Percentiles rank a stretch among this genome's conserved stretches.
These are phyloP conservation scores for Agarophyton chilense DNA, from an alignment of 23 red algal species.

Conservation along the genomic window DNA sequence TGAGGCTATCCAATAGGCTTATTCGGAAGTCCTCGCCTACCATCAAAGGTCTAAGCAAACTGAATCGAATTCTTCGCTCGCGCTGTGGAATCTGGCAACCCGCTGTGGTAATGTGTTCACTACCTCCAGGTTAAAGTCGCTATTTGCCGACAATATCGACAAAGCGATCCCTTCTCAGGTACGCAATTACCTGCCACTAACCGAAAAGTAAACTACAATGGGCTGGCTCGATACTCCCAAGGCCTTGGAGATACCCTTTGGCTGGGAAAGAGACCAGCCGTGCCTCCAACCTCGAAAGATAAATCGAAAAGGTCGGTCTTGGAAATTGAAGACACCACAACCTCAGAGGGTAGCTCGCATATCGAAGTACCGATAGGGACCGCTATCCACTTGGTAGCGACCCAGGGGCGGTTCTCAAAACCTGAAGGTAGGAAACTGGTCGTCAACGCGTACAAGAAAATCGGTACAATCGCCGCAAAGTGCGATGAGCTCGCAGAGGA, in stretches of 20 bases:
- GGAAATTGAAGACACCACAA: neutral
- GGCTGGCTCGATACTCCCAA: neutral
- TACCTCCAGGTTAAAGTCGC: too few relatives aligned
- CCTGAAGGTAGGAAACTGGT: too few relatives aligned
- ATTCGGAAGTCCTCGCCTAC: neutral
- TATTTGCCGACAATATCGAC: too few relatives aligned
- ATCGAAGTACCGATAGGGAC: too few relatives aligned
- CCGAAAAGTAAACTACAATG: too few relatives aligned
- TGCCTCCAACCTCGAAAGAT: neutral
- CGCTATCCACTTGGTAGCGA: neutral
- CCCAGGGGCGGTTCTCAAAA: neutral
- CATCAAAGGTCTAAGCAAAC: conserved; percentile 1
- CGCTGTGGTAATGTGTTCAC: neutral
- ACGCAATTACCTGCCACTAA: too few relatives aligned
- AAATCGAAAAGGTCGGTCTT: neutral
- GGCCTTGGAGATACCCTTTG: conserved; percentile 1
- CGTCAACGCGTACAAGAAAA: too few relatives aligned
- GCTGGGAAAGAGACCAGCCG: neutral
- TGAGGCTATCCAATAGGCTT: conserved; percentile 3
- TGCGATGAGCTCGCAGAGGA: too few relatives aligned
- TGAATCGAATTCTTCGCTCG: neutral
- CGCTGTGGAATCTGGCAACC: neutral
- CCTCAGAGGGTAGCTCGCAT: neutral
- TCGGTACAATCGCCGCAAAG: too few relatives aligned
- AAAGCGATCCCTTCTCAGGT: too few relatives aligned